phyloP scores from a whole-genome alignment of 2,329 filamentous ascomycete genomes.

The Colletotrichum lindemuthianum region DNA sequence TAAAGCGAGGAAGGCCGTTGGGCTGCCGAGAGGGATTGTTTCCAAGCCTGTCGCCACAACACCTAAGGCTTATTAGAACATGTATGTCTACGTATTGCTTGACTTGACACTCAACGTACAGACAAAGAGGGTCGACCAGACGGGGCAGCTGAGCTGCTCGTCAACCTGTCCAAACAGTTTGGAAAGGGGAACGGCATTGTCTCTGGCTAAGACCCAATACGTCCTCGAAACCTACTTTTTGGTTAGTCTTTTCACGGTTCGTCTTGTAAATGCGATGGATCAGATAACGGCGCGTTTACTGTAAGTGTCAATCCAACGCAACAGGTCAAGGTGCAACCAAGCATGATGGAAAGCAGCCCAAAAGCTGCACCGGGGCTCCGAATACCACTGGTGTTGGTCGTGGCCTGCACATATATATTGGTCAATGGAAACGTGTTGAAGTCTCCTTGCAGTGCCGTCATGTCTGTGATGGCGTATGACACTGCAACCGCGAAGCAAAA shows the following conservation, averaged over 20 bases:
- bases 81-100: neutral
- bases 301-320: slow-evolving; percentile 63
- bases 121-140: slow-evolving; percentile 67
- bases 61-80: slow-evolving; percentile 38
- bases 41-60: slow-evolving; percentile 62
- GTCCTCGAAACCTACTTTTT: slow-evolving; percentile 41
- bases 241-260: neutral
- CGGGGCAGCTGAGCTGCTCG: slow-evolving; percentile 64
- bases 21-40: slow-evolving; percentile 65
- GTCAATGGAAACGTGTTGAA: slow-evolving; percentile 69
- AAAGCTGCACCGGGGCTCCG: slow-evolving; percentile 63
- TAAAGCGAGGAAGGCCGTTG: slow-evolving; percentile 65
- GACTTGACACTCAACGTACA: slow-evolving; percentile 33
- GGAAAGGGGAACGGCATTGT: slow-evolving; percentile 68
- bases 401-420: slow-evolving; percentile 70
- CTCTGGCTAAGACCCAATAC: slow-evolving; percentile 66
- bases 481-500: slow-evolving; percentile 61
- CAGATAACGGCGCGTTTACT: slow-evolving; percentile 20
- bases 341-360: slow-evolving; percentile 66
- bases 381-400: slow-evolving; percentile 52
- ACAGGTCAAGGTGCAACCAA: slow-evolving; percentile 60
- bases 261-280: neutral
- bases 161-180: slow-evolving; percentile 51
- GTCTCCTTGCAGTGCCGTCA: slow-evolving; percentile 60
- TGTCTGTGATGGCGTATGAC: slow-evolving; percentile 66